phyloP scores from a whole-genome alignment of 805 yeast genomes.

The Wickerhamiella spandovensis region DNA sequence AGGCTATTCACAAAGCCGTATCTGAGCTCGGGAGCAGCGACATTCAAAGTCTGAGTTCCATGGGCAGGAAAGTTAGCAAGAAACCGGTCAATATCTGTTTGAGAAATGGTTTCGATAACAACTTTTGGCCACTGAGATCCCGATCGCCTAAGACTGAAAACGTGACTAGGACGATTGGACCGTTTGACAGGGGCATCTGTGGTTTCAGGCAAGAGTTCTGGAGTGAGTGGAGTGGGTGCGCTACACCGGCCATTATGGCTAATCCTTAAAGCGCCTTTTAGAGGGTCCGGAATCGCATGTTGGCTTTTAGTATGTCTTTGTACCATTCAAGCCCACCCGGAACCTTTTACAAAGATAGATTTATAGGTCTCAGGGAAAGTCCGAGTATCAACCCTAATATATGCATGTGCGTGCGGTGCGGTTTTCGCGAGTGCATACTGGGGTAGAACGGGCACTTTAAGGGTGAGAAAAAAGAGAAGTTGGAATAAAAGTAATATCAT shows the following conservation, averaged over 20 bases:
- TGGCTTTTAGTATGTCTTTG: background rate
- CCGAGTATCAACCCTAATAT: background rate
- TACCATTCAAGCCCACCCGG: background rate
- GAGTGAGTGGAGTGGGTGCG: background rate
- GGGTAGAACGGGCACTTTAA: background rate
- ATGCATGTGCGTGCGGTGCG: background rate
- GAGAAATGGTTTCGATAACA: background rate
- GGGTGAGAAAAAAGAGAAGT: background rate
- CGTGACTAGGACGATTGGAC: background rate
- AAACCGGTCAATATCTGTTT: background rate
- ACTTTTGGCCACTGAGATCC: background rate
- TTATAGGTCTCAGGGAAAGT: background rate
- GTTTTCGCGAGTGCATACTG: background rate
- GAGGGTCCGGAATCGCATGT: background rate
- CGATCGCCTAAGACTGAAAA: background rate
- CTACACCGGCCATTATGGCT: background rate
- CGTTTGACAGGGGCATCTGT: background rate
- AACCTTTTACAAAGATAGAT: background rate
- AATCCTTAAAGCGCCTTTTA: background rate
- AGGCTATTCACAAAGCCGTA: background rate
- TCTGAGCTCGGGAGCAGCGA: background rate
- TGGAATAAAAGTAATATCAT: background rate
- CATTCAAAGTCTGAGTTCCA: no score
- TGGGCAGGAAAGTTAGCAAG: background rate
- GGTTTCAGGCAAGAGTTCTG: background rate